Conservation (phyloP, 140 eudicot species). For the Cichorium intybus region DNA sequence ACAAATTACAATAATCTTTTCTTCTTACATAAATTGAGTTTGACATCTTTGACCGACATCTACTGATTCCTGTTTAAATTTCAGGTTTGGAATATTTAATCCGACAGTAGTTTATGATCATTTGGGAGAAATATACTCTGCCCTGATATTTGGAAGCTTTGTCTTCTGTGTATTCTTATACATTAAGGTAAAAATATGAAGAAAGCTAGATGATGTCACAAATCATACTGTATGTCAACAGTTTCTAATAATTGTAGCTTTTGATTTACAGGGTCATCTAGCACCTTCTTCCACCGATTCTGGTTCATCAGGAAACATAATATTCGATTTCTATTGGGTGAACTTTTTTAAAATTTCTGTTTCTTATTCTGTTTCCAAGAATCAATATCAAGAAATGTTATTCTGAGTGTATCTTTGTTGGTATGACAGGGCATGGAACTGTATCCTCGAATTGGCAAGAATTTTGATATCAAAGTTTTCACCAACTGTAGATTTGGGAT, state of each 20-base stretch:
- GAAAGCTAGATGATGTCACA: background rate
- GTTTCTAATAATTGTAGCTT: constrained; percentile 35
- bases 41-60: background rate
- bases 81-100: constrained; percentile 92
- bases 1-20: background rate
- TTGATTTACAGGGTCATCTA: constrained; percentile 61
- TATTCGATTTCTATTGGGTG: constrained; percentile 96
- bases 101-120: constrained; percentile 86
- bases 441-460: constrained; percentile 95
- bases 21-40: constrained; percentile 4
- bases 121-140: constrained; percentile 91
- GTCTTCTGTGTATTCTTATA: constrained; percentile 79
- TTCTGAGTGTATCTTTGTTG: constrained; percentile 9
- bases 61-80: constrained; percentile 10
- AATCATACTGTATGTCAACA: background rate
- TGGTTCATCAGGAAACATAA: constrained; percentile 89
- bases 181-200: constrained; percentile 64
- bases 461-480: constrained; percentile 87
- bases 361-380: background rate
- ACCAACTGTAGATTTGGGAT: constrained; percentile 98
- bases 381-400: background rate
- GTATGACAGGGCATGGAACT: constrained; percentile 88
- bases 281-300: constrained; percentile 95
- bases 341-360: constrained; percentile 14
- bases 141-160: constrained; percentile 88